Evolutionary conservation across 2,329 filamentous ascomycete genomes (phyloP), one percentile per base, ranked within the genome.

Genomic region (Beauveria brongniartii): DNA sequence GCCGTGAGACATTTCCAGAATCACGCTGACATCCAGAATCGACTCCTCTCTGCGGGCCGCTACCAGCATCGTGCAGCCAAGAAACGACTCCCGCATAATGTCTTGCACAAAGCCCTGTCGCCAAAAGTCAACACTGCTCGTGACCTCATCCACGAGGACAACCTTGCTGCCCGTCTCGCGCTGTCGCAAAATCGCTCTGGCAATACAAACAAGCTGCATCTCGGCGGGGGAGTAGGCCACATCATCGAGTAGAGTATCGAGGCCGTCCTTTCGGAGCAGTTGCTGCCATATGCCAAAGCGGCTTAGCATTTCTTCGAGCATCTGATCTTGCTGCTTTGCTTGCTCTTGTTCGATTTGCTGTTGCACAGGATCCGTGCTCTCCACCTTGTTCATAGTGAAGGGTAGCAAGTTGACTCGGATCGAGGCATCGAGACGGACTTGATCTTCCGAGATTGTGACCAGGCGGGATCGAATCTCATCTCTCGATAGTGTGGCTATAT

Each of bases 401-500:
- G 61, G 61, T 7, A 58, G 24, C 6, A 78, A 69, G 55, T 82
- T 82, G 34, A 72, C 67, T 12, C 76, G 74, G 4, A 82, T 69
- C 1, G 70, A 75, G 16, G 74, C 77, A 2, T 73, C 72, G 10
- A 80, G 69, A 5, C 76, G 68, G 52, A 79, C 72, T 0, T 77
- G 71, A 28, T 81, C 78, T 69, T 81, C 78, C 0, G 78, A 77
- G 5, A 81, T 67, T 5, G 73, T 73, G 24, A 75, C 73, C 10
- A 81, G 67, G 3, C 73, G 68, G 1, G 70, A 69, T 37, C 79
- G 76, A n/a, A 80, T 68, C 1, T 67, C 67, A 51, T 77, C 69
- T 30, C 73, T 74, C 1, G 74, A 72, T 1, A 80, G 65, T 8
- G 65, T 70, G 3, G 71, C 66, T 14, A 80, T 68, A 43, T 77